Evolutionary conservation across 768 basidiomycete species (phyloP).

Genomic region (Amanita phalloides): DNA sequence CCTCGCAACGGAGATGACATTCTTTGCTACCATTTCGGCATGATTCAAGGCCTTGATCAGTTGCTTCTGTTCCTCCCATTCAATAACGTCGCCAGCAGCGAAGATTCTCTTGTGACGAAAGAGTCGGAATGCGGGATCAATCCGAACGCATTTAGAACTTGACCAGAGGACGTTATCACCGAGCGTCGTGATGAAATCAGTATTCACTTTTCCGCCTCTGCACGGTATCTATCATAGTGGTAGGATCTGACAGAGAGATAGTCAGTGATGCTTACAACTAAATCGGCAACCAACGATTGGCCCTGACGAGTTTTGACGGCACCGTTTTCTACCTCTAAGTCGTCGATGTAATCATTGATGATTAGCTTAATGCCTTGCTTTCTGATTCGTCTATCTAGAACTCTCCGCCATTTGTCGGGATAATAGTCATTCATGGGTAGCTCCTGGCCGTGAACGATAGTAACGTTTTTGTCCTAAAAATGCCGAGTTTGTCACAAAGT

Average conservation of each 20-base stretch:
- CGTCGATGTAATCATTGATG: constrained; percentile 43
- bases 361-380: constrained; percentile 38
- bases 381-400: constrained; percentile 28
- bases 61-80: constrained; percentile 55
- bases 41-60: constrained; percentile 35
- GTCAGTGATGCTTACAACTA: constrained; percentile 34
- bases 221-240: constrained; percentile 17
- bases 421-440: constrained; percentile 49
- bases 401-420: constrained; percentile 39
- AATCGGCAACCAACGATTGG: constrained; percentile 37
- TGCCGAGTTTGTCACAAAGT: not conserved
- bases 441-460: constrained; percentile 46
- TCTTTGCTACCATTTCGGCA: constrained; percentile 32
- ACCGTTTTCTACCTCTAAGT: constrained; percentile 24
- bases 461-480: constrained; percentile 34
- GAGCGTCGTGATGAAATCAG: constrained; percentile 37
- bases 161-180: constrained; percentile 24
- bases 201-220: constrained; percentile 37
- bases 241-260: not conserved
- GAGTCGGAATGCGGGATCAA: constrained; percentile 50
- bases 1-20: constrained; percentile 33
- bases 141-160: constrained; percentile 34
- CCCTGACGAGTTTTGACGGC: constrained; percentile 40
- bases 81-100: constrained; percentile 56
- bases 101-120: constrained; percentile 40